Conservation (phyloP, 2,329 filamentous ascomycete genomes). For the Fusarium cyanostomum region DNA sequence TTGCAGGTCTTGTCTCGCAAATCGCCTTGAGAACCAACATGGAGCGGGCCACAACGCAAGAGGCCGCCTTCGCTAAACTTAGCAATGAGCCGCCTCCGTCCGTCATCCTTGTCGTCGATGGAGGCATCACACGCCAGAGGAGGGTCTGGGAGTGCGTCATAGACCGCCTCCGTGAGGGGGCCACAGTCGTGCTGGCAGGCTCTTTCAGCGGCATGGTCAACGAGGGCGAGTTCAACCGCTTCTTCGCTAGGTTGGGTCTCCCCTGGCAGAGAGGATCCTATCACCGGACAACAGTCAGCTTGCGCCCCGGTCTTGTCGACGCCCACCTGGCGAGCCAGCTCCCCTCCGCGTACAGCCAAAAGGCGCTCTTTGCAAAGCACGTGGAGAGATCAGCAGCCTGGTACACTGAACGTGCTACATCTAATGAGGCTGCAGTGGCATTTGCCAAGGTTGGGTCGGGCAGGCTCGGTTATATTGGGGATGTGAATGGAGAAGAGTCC, state of each 20-base stretch:
- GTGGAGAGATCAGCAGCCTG: not conserved
- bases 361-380: conserved; percentile 1
- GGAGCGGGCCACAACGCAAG: not conserved
- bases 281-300: not conserved
- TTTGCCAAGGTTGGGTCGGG: conserved; percentile 7
- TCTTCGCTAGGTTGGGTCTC: conserved; percentile 20
- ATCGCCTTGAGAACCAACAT: conserved; percentile 9
- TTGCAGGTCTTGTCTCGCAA: not conserved
- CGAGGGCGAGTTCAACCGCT: conserved; percentile 5
- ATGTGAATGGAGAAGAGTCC: conserved; percentile 7
- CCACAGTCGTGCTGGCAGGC: conserved; percentile 11
- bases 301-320: not conserved
- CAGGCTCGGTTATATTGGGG: conserved; percentile 18
- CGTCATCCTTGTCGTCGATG: conserved; percentile 13
- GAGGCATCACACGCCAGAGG: not conserved
- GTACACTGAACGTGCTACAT: conserved; percentile 1
- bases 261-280: conserved; percentile 19
- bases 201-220: conserved; percentile 2
- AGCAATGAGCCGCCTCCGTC: not conserved
- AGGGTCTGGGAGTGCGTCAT: conserved; percentile 10
- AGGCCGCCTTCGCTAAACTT: conserved; percentile 6
- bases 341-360: conserved; percentile 2
- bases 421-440: conserved; percentile 11
- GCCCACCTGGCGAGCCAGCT: not conserved
- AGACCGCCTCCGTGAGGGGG: conserved; percentile 7